Evolutionary conservation across 176 grass and related monocot genomes (phyloP), one percentile per base, ranked within the genome.

Genomic region (Avena insularis): DNA sequence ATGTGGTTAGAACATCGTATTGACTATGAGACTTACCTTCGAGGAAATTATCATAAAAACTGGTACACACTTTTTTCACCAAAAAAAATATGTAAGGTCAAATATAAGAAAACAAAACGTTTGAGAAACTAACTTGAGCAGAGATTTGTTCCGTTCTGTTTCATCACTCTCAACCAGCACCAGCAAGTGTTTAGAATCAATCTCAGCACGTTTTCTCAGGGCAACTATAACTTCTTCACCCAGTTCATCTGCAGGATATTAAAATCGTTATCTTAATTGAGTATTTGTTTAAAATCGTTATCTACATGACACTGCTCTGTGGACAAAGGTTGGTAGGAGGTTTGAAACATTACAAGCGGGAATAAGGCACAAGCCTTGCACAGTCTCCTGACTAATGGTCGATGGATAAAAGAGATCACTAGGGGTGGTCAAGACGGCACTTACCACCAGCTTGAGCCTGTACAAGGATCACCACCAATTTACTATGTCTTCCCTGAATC

Each of bases 401-500:
- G 27, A 71, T n/a, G 7, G 62, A 82, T 47, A 82, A 53, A 23
- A 78, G 27, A 85, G 12, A 64, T 79, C 33, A 79, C 45, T 47
- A 36, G 3, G 23, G 4, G 60, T 46, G 9, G 38, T 49, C 47
- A 15, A 72, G 33, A 36, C 17, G 2, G 58, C 71, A 88, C 88
- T 88, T 83, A 98, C 94, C 90, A 84, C 82, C 81, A 15, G 79
- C 59, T 92, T 94, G 86, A 78, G 71, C 71, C 29, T 93, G 97
- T 71, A 99, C 85, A 67, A 99, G 89, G 70, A 99, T 90, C 86
- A 99, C 92, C 81, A 99, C 87, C 86, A 96, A 90, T 92, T 88
- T 94, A 48, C 86, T 94, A 69, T 33, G 88, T 80, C 91, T 93
- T 35, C 97, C 97, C 71, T 91, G 92, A 82, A 96, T 67, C 77